Evolutionary conservation across 352 stramenopile genomes (phyloP), one percentile per base, ranked within the genome.

Genomic region (Globisporangium takayamanum): DNA sequence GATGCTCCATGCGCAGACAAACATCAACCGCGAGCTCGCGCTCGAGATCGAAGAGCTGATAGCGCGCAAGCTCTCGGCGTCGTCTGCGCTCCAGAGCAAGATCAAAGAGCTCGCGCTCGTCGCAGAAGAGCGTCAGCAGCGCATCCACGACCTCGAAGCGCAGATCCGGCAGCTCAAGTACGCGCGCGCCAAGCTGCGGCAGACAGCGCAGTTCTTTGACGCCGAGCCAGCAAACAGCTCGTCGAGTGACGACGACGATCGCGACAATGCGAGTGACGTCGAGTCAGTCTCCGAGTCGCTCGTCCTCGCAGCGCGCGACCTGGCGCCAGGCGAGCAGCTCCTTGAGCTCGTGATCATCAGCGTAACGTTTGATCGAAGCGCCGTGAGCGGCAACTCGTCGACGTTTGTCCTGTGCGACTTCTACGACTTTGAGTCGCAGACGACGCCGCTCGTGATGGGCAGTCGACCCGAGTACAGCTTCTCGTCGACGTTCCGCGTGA

Each of bases 371-470:
- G 82, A 96, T 57, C 74, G 64, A 37, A 80, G 53, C 12, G 74
- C 76, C 46, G 68, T 97, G 50, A 75, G 74, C 7, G 67, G 69
- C 15, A 92, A 80, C 55, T 73, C 80, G 2, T 96, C 87, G 1
- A 97, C 89, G 15, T 98, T 98, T 61, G 74, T 97, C 7, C 60
- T 98, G 18, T 89, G 94, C 36, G 93, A 98, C 57, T 98, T 98
- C 59, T 98, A 95, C 62, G 89, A 97, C 62, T 98, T 96, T 59
- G 92, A 98, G 65, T 96, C 88, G 0, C 90, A 98, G 69, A 84
- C 89, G 47, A 97, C 92, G 41, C 74, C 92, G 26, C 68, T 97
- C 36, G 53, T 97, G 14, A 73, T 88, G 12, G 92, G 93, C 26
- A 79, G 59, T 41, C 71, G 73, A 18, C 92, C 92, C 2, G 73